phyloP scores from a whole-genome alignment of 306 rosid genomes.

The Carpinus viminea region DNA sequence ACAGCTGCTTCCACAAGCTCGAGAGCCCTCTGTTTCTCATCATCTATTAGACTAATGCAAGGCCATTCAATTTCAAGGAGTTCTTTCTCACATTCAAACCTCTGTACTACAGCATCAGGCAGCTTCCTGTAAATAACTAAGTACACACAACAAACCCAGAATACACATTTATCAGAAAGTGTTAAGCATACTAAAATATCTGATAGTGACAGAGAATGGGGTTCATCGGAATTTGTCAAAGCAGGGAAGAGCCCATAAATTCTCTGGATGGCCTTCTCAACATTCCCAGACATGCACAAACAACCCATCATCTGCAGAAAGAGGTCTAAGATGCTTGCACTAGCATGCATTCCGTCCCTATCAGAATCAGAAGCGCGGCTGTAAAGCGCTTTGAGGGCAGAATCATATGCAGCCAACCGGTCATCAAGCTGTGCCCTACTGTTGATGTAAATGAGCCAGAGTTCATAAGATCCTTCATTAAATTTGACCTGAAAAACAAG shows the following conservation, averaged over 20 bases:
- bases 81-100: conserved; percentile 84
- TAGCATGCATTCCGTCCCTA: conserved; percentile 47
- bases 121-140: conserved; percentile 88
- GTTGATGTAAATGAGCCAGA: conserved; percentile 93
- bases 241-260: conserved; percentile 48
- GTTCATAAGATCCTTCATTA: conserved; percentile 70
- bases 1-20: conserved; percentile 64
- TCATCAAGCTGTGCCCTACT: conserved; percentile 69
- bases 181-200: conserved; percentile 73
- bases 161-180: conserved; percentile 86
- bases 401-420: conserved; percentile 63
- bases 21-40: conserved; percentile 67
- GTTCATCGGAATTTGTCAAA: conserved; percentile 48
- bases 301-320: conserved; percentile 86
- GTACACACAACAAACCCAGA: conserved; percentile 92
- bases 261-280: conserved; percentile 69
- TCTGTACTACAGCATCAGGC: conserved; percentile 73
- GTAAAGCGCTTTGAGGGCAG: conserved; percentile 70
- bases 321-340: conserved; percentile 86
- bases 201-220: conserved; percentile 46
- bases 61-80: conserved; percentile 81
- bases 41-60: conserved; percentile 43
- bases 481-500: conserved; percentile 70
- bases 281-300: conserved; percentile 84
- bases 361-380: conserved; percentile 43